phyloP scores from a whole-genome alignment of 495 filamentous ascomycete genomes.

The Jackrogersella multiformis region DNA sequence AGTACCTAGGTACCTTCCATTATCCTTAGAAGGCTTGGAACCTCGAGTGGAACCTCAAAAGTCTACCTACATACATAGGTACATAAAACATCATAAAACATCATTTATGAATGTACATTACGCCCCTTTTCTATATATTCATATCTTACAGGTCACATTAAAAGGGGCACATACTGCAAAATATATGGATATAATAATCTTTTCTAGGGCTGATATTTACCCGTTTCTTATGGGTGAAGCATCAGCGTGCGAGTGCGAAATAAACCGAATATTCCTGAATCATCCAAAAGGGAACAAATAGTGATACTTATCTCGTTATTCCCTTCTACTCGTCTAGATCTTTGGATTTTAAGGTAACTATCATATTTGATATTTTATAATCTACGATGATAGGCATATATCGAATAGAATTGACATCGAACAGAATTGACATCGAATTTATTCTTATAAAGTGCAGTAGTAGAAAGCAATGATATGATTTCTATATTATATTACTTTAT shows the following conservation, averaged over 20 bases:
- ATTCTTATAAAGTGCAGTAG: neutral
- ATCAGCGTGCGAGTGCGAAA: constrained; percentile 22
- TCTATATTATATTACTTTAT: neutral
- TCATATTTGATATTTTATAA: neutral
- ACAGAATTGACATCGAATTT: neutral
- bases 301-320: too few relatives aligned
- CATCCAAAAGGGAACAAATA: neutral
- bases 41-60: too few relatives aligned
- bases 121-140: neutral
- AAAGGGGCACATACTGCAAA: constrained; percentile 2
- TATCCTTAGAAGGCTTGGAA: too few relatives aligned
- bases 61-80: neutral
- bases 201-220: neutral
- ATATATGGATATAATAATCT: neutral
- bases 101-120: too few relatives aligned
- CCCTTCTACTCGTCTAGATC: too few relatives aligned
- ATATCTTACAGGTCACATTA: neutral
- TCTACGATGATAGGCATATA: neutral
- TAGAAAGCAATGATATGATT: neutral
- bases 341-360: too few relatives aligned
- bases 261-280: neutral
- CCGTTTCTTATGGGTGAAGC: constrained; percentile 35
- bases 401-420: too few relatives aligned
- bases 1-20: neutral
- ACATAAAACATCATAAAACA: too few relatives aligned